Percentiles rank a stretch among this genome's conserved stretches.
Evolutionary conservation across 208 protist genomes (phyloP).

Genomic region (Leishmania mexicana): DNA sequence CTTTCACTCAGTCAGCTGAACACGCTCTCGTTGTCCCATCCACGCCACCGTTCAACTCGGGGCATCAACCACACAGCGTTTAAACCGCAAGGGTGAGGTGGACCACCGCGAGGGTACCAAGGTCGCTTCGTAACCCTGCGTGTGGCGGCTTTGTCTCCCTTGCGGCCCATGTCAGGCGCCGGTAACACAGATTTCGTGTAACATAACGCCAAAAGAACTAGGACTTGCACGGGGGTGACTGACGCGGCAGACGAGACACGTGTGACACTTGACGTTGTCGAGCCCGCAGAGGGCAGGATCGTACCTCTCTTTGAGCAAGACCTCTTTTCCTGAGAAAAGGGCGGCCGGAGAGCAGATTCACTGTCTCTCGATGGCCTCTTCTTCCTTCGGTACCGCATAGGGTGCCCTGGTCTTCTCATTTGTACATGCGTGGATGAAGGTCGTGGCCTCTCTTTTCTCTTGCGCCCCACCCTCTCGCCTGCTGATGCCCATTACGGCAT

Average conservation of each 20-base stretch:
- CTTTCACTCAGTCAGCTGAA: neutral
- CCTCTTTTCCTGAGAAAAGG: neutral
- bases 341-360: neutral
- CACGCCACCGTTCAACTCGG: neutral
- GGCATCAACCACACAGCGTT: neutral
- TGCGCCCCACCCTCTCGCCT: neutral
- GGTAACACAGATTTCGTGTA: constrained; percentile 3
- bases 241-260: neutral
- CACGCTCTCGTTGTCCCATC: neutral
- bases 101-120: neutral
- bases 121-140: neutral
- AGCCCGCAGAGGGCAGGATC: neutral
- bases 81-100: neutral
- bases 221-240: neutral
- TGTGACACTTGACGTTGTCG: neutral
- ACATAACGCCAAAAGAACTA: neutral
- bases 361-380: neutral
- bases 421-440: neutral
- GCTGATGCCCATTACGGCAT: neutral
- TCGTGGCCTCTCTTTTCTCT: neutral
- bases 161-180: neutral
- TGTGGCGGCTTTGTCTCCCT: neutral
- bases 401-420: neutral
- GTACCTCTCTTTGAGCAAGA: neutral
- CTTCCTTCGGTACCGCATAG: neutral